Evolutionary conservation across 495 filamentous ascomycete species (phyloP), one percentile per base, ranked within the genome.

Genomic region (Margaritispora aquatica): DNA sequence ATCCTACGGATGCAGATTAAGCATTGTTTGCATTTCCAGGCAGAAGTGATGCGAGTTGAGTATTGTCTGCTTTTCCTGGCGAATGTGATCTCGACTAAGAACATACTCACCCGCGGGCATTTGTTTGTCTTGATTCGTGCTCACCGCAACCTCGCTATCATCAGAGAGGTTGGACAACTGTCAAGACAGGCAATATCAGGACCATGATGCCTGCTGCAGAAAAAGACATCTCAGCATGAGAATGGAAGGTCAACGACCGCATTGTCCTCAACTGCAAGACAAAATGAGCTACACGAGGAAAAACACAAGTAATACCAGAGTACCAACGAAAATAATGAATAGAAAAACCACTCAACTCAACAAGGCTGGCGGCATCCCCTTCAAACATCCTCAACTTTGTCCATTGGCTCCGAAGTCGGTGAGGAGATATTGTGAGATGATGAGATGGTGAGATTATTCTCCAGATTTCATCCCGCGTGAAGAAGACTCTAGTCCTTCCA

Each of bases 1-100:
- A 93, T 70, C 89, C 89, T 3, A 83, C 84, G 23, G 64, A 64
- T 60, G 64, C 61, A 17, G 60, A 60, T 57, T 66, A 54, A 61
- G 17, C 27, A 8, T 13, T 31, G 10, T 22, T 23, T 20, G 17
- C 23, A 15, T 46, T 51, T 51, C 48, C 27, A 17, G 27, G 50
- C 24, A 11, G 24, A 52, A 27, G 24, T 26, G 50, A 41, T 31
- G 8, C 19, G 8, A 17, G 2, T 17, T n/a, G 15, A 3, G 8
- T 15, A 44, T n/a, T 44, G 10, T n/a, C 19, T 44, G 38, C 3
- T n/a, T n/a, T n/a, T n/a, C n/a, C n/a, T n/a, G n/a, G n/a, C n/a
- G n/a, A n/a, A n/a, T n/a, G n/a, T n/a, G n/a, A n/a, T n/a, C n/a
- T n/a, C n/a, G n/a, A n/a, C n/a, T n/a, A n/a, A n/a, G n/a, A n/a